Conservation (phyloP, 352 stramenopile genomes). For the Pythium volutum region DNA sequence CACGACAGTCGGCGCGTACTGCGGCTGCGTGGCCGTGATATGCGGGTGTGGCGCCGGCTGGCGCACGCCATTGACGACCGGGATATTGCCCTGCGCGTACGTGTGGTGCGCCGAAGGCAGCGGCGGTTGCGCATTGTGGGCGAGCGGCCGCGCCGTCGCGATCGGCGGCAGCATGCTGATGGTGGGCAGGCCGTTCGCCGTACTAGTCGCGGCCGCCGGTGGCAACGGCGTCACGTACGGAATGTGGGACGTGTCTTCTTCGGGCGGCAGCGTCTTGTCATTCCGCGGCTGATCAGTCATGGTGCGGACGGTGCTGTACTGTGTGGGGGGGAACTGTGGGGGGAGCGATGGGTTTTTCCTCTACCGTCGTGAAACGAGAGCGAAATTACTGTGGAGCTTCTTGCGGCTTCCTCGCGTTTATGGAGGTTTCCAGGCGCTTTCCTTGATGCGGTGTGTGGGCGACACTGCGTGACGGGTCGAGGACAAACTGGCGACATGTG, state of each 20-base stretch:
- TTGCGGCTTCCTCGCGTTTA: background rate
- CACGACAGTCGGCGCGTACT: constrained; percentile 20
- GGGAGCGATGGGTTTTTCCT: background rate
- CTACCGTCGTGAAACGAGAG: background rate
- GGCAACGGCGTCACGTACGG: constrained; percentile 9
- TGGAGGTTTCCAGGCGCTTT: constrained; percentile 2
- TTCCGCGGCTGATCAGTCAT: background rate
- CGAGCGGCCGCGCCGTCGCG: constrained; percentile 16
- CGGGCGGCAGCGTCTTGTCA: background rate
- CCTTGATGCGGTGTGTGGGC: background rate
- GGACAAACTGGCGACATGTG: background rate
- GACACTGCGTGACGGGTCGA: background rate
- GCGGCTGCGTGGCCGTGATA: background rate
- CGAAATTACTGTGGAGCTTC: background rate
- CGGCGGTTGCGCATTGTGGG: background rate
- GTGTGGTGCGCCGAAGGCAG: background rate
- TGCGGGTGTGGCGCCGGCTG: background rate
- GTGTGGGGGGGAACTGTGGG: background rate
- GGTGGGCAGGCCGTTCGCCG: background rate
- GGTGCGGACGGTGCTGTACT: background rate
- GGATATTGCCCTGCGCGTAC: constrained; percentile 17
- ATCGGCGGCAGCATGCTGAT: constrained; percentile 26
- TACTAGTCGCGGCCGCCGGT: constrained; percentile 14
- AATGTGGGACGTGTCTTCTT: background rate
- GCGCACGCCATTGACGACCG: constrained; percentile 24